A percentile compares a stretch with the other conserved stretches of the same genome.
Evolutionary conservation across 2,329 filamentous ascomycete genomes (phyloP).

Genomic region (Aspergillus tamarii): DNA sequence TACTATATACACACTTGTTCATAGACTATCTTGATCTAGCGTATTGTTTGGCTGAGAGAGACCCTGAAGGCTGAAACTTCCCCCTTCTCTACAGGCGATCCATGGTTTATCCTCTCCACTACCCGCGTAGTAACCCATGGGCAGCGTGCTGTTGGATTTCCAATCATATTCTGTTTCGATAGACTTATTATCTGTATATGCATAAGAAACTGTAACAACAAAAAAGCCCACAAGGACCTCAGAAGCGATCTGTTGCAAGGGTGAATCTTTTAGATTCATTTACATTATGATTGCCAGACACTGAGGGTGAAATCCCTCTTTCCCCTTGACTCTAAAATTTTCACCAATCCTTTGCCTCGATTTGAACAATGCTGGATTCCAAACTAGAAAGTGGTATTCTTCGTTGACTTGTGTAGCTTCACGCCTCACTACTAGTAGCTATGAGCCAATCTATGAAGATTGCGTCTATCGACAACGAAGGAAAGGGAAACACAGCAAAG

Average conservation of each 20-base stretch:
- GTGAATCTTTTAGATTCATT: neutral
- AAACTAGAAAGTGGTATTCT: neutral
- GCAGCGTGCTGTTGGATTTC: slow-evolving; percentile 8
- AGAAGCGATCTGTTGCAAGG: neutral
- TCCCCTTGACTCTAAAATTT: neutral
- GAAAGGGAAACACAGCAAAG: neutral
- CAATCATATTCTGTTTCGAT: slow-evolving; percentile 11
- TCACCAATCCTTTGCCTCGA: neutral
- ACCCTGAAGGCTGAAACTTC: neutral
- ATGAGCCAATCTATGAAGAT: no score
- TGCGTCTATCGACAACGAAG: no score
- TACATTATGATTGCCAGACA: neutral
- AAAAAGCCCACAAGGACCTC: neutral
- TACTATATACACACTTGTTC: no score
- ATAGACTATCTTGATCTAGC: no score
- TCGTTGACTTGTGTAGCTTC: neutral
- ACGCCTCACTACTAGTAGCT: no score
- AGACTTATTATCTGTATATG: no score
- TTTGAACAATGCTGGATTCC: neutral
- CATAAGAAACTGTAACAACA: neutral
- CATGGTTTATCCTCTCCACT: slow-evolving; percentile 26
- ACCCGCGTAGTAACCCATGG: slow-evolving; percentile 23
- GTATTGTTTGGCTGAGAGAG: neutral
- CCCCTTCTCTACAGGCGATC: slow-evolving; percentile 10
- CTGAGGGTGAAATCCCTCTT: neutral